Conservation (phyloP, 192 early-diverging fungal genomes). For the Backusella tarrabulga region DNA sequence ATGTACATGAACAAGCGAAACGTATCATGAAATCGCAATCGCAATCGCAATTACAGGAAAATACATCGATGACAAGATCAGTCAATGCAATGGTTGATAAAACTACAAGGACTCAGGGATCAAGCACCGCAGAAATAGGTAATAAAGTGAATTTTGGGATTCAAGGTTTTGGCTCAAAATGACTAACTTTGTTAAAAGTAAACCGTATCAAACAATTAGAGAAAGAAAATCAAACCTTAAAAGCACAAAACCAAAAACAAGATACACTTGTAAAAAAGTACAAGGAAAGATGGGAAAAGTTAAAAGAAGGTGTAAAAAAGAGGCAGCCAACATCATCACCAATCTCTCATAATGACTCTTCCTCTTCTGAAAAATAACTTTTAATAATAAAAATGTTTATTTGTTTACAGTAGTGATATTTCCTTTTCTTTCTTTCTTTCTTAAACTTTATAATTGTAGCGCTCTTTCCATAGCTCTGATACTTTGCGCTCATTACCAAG, state of each 20-base stretch:
- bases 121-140: constrained; percentile 1
- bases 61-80: constrained; percentile 27
- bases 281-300: constrained; percentile 75
- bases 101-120: not conserved
- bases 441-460: constrained; percentile 11
- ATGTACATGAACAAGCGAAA: constrained; percentile 57
- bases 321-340: constrained; percentile 24
- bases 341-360: not conserved
- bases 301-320: constrained; percentile 73
- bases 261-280: constrained; percentile 60
- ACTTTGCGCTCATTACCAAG: constrained; percentile 30
- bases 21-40: constrained; percentile 49
- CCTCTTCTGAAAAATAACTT: not conserved
- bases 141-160: not conserved
- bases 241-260: constrained; percentile 51
- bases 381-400: not conserved
- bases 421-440: not conserved
- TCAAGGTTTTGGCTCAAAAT: not conserved
- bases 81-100: not conserved
- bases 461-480: constrained; percentile 10
- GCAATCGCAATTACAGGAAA: constrained; percentile 39
- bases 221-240: constrained; percentile 48
- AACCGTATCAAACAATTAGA: constrained; percentile 56
- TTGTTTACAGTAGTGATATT: not conserved
- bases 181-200: not conserved